Evolutionary conservation across 345 rosid genomes (phyloP).

Genomic region (Combretum micranthum): DNA sequence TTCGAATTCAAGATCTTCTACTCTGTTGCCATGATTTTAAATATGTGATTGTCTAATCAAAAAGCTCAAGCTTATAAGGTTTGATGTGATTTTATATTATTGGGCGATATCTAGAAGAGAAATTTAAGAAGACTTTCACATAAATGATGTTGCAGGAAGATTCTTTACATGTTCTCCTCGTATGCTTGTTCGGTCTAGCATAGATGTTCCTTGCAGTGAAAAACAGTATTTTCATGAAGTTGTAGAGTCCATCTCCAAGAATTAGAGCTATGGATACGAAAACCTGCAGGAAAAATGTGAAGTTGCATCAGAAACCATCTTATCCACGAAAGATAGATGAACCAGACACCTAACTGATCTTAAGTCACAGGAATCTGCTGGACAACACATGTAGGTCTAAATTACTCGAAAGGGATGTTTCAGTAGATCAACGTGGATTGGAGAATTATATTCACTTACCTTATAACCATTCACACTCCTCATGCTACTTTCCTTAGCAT

Average conservation of each 20-base stretch:
- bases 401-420: no score
- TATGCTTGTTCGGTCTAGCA: slow-evolving; percentile 21
- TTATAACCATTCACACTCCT: slow-evolving; percentile 43
- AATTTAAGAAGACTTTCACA: background rate
- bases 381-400: no score
- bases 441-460: slow-evolving; percentile 9
- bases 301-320: background rate
- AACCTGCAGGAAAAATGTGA: slow-evolving; percentile 36
- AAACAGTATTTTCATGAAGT: slow-evolving; percentile 68
- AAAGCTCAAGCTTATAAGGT: no score
- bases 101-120: no score
- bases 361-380: no score
- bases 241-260: slow-evolving; percentile 90
- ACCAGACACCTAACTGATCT: no score
- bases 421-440: no score
- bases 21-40: no score
- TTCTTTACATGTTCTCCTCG: slow-evolving; percentile 31
- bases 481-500: slow-evolving; percentile 28
- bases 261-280: slow-evolving; percentile 78
- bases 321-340: background rate
- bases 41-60: no score
- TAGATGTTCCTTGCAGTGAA: slow-evolving; percentile 46
- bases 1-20: no score
- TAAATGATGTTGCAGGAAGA: no score
- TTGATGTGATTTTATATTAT: no score